Percentiles rank a stretch among this genome's conserved stretches.
Evolutionary conservation across 208 protist genomes (phyloP).

Genomic region (Crithidia thermophila): DNA sequence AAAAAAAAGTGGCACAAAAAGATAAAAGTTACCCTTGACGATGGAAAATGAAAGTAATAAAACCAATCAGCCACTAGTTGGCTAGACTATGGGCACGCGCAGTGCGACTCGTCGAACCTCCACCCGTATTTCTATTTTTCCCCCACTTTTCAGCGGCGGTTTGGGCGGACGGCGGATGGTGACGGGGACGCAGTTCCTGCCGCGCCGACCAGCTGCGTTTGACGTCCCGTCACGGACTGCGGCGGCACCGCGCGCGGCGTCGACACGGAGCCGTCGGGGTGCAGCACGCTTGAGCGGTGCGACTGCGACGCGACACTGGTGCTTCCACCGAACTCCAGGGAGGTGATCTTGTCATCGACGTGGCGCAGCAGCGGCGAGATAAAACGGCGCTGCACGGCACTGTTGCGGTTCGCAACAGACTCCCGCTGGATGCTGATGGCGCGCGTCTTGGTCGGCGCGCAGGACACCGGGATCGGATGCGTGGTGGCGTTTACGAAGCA

Average conservation of each 20-base stretch:
- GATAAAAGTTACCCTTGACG: constrained; percentile 1
- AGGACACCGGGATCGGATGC: constrained; percentile 33
- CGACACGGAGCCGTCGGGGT: constrained; percentile 12
- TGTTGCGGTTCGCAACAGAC: constrained; percentile 33
- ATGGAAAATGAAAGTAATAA: constrained; percentile 12
- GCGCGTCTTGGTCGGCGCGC: constrained; percentile 30
- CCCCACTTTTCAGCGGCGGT: constrained; percentile 1
- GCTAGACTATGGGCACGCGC: too few relatives aligned
- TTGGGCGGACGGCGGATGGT: constrained; percentile 29
- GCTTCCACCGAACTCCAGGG: constrained; percentile 10
- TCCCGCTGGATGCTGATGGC: constrained; percentile 56
- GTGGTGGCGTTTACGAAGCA: constrained; percentile 37
- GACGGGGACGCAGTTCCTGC: constrained; percentile 31
- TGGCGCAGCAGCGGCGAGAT: constrained; percentile 42
- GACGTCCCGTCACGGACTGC: constrained; percentile 18
- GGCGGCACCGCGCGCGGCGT: background rate
- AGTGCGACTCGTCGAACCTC: too few relatives aligned
- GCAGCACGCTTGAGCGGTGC: background rate
- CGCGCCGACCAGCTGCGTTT: constrained; percentile 22
- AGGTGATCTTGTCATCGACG: constrained; percentile 41
- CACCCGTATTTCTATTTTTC: background rate
- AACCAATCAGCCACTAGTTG: background rate
- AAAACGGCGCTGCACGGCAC: constrained; percentile 23
- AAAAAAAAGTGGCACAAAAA: constrained; percentile 11
- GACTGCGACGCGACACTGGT: background rate